Base-by-base conservation (phyloP, 345 rosid genomes). In the Pugionium cornutum region DNA sequence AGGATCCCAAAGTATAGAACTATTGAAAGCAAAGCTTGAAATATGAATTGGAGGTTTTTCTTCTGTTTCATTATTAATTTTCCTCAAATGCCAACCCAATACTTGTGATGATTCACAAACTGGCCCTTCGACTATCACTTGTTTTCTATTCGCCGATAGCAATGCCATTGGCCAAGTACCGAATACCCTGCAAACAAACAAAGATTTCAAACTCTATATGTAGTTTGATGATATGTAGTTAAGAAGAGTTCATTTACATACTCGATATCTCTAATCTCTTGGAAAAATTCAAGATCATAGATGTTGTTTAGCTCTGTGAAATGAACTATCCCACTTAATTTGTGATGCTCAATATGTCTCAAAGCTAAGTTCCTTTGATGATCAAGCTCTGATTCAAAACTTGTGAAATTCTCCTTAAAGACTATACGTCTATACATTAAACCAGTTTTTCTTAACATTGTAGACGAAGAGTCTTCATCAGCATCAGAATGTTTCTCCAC, bases 141-240 rank as follows among this genome's bases (percentile, higher is more conserved):
- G 80, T 60, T 78, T 78, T 78, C 74, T 76, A 77, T 89, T 80
- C 4, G 87, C 81, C 5, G 89, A 70, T 27, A 89, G 60, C 4
- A 88, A 64, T 37, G 97, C 97, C 87, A 83, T 73, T 6, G 96
- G 88, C 97, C 99, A 94, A 9, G 95, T 82, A 25, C 99, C 99
- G 2, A 90, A 85, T 57, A 82, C 90, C 80, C 99, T 92, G 61
- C 68, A 37, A 50, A 49, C 26, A 26, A 62, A 3, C 5, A 63
- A 18, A 55, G 1, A 11, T 46, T 61, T 11, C 18, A 44, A 44
- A 7, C 4, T 3, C 2, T 5, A 10, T 9, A 45, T 18, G 18
- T 25, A 1, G 35, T 35, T 4, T 47, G 10, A 61, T 62, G 27
- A 1, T 35, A 18, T 18, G 18, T 18, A 18, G 18, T 18, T 18